Conservation (phyloP, 163 green algal species). For the Trebouxiophyceae sp. region DNA sequence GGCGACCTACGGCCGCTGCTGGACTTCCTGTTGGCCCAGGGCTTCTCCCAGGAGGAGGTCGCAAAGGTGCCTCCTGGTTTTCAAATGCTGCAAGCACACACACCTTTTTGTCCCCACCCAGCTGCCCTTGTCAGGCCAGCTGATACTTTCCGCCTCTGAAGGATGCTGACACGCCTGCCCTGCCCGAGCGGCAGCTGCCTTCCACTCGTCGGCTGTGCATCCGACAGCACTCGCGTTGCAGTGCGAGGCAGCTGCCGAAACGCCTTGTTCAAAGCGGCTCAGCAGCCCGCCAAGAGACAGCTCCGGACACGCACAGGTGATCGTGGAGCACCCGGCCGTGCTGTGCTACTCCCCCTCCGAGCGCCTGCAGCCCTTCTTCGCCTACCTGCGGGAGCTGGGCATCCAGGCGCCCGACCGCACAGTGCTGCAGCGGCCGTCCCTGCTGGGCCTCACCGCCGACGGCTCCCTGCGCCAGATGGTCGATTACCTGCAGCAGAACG, state of each 20-base stretch:
- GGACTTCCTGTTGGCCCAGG: conserved; percentile 37
- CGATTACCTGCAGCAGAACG: conserved; percentile 60
- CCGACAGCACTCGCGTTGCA: no score
- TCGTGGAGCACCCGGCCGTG: conserved; percentile 53
- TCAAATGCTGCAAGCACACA: neutral
- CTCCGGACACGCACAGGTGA: no score
- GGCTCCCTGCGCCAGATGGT: conserved; percentile 58
- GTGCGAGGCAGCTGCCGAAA: no score
- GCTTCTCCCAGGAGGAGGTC: conserved; percentile 40
- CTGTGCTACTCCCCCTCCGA: conserved; percentile 56
- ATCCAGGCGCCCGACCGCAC: conserved; percentile 35
- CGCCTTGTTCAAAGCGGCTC: no score
- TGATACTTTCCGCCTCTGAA: no score
- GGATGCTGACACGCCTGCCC: no score
- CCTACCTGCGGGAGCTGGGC: conserved; percentile 48
- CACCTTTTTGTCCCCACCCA: neutral
- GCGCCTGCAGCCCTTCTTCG: conserved; percentile 52
- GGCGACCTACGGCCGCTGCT: conserved; percentile 65
- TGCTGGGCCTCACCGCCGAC: conserved; percentile 66
- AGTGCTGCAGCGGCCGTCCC: conserved; percentile 45
- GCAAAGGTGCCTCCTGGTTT: conserved; percentile 27
- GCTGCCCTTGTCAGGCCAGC: no score
- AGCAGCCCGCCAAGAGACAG: no score
- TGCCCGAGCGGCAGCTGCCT: no score
- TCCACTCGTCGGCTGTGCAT: no score